These are phyloP conservation scores for Colletotrichum orchidophilum DNA, from an alignment of 2,329 filamentous ascomycete species.

Conservation along the genomic window DNA sequence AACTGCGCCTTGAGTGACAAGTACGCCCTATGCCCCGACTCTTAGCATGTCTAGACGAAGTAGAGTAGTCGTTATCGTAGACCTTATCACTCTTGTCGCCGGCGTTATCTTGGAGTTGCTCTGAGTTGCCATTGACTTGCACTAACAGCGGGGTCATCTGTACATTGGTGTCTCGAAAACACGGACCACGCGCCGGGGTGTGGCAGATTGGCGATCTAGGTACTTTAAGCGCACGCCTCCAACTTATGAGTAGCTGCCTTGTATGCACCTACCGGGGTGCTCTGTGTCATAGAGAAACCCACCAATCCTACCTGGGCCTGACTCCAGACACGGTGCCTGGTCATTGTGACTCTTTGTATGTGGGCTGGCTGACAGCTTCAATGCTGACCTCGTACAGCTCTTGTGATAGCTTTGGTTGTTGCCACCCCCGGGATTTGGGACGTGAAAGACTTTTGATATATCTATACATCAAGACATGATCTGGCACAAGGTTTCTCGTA, in stretches of 20 bases:
- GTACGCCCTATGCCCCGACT: background rate
- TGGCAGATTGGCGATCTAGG: background rate
- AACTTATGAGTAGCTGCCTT: background rate
- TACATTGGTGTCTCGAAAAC: background rate
- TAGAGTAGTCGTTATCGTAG: background rate
- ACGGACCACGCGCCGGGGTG: background rate
- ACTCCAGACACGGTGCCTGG: background rate
- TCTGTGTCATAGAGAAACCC: conserved; percentile 1
- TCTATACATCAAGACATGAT: background rate
- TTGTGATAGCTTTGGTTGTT: background rate
- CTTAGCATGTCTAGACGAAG: background rate
- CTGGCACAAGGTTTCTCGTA: background rate
- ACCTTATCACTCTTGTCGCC: background rate
- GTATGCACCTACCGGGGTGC: conserved; percentile 2
- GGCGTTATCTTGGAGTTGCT: conserved; percentile 4
- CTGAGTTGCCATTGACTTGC: conserved; percentile 1
- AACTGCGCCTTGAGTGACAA: background rate
- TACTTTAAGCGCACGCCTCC: background rate
- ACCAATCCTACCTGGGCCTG: background rate
- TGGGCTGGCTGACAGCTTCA: background rate
- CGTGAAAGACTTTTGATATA: background rate
- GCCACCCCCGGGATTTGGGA: background rate
- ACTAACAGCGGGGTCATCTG: conserved; percentile 24
- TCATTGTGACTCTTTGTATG: conserved; percentile 16
- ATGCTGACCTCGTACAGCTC: background rate